These are phyloP conservation scores for Chalciporus chontae DNA, from an alignment of 768 basidiomycete genomes.

Conservation along the genomic window DNA sequence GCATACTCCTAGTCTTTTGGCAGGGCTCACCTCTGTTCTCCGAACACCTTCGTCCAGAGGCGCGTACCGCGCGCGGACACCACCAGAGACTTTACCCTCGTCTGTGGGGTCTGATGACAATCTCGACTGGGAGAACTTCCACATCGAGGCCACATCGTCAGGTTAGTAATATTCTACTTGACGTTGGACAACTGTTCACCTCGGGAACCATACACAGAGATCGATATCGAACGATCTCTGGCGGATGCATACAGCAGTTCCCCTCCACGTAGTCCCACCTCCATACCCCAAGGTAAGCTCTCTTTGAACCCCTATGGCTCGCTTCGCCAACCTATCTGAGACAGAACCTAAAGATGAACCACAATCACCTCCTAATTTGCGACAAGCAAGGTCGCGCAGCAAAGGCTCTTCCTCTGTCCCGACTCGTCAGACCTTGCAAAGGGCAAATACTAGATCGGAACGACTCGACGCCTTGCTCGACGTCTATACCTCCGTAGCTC, in stretches of 20 bases:
- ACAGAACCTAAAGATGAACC: slow-evolving; percentile 1
- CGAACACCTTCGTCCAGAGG: not conserved
- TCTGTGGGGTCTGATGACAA: slow-evolving; percentile 17
- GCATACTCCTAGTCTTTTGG: not conserved
- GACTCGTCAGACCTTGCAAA: slow-evolving; percentile 26
- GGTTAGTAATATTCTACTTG: slow-evolving; percentile 10
- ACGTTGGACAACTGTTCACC: not conserved
- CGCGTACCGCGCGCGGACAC: not conserved
- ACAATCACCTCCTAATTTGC: not conserved
- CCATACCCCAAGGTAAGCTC: slow-evolving; percentile 10
- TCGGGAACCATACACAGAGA: slow-evolving; percentile 9
- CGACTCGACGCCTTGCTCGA: slow-evolving; percentile 43
- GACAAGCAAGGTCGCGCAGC: slow-evolving; percentile 9
- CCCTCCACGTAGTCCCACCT: not conserved
- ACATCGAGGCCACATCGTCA: slow-evolving; percentile 16
- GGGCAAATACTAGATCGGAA: slow-evolving; percentile 38
- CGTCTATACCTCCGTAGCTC: slow-evolving; percentile 41
- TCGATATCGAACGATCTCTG: slow-evolving; percentile 23
- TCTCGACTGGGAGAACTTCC: slow-evolving; percentile 32
- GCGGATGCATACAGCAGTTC: slow-evolving; percentile 8
- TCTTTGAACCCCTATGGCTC: not conserved
- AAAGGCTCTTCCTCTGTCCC: slow-evolving; percentile 6
- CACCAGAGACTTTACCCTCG: not conserved
- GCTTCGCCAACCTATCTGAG: not conserved
- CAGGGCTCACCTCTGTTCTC: not conserved